These are phyloP conservation scores for Pseudevernia furfuracea DNA, from an alignment of 495 filamentous ascomycete genomes.

Conservation along the genomic window DNA sequence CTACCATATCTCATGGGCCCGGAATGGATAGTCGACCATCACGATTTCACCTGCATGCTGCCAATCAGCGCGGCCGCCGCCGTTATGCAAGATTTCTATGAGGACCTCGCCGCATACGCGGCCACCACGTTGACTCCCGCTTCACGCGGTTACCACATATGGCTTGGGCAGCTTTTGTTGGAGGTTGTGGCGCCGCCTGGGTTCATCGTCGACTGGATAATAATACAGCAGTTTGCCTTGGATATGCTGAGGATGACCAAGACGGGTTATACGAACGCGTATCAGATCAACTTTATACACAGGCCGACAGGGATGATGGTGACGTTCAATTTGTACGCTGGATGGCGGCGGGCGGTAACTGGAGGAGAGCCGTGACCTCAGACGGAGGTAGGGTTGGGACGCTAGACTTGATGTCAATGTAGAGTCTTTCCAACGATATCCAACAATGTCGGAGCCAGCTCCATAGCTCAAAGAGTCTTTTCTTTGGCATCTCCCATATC, in stretches of 20 bases:
- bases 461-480: neutral
- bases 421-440: neutral
- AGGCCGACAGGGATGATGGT: neutral
- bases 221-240: neutral
- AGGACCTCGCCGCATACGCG: neutral
- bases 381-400: neutral
- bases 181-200: neutral
- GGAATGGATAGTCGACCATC: constrained; percentile 7
- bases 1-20: neutral
- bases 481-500: neutral
- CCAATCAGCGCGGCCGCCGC: neutral
- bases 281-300: constrained; percentile 7
- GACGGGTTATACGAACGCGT: constrained; percentile 2
- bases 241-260: constrained; percentile 2
- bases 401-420: neutral
- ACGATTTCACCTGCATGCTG: constrained; percentile 3
- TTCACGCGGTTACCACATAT: neutral
- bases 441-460: too few species aligned
- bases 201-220: neutral
- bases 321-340: constrained; percentile 1
- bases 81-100: neutral
- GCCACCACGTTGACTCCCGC: neutral
- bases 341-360: neutral
- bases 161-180: neutral
- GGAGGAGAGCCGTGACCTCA: neutral